phyloP scores from a whole-genome alignment of 768 basidiomycete genomes.

The Xerocomus spinulosus region DNA sequence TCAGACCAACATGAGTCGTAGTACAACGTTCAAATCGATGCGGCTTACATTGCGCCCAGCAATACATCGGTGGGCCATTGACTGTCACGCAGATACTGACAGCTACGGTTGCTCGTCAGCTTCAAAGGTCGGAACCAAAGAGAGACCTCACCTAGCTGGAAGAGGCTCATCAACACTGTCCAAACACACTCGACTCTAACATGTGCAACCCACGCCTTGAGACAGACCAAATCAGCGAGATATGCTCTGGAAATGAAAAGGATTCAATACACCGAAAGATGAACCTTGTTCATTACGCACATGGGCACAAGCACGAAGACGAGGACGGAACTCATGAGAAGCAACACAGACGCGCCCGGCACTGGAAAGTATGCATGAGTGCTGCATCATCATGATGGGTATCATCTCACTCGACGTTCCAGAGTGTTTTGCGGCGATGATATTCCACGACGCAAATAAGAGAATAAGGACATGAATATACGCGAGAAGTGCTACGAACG shows the following conservation, averaged over 20 bases:
- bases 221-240: slow-evolving; percentile 35
- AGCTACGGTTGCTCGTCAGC: slow-evolving; percentile 30
- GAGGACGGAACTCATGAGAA: slow-evolving; percentile 44
- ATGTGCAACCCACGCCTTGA: slow-evolving; percentile 36
- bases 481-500: slow-evolving; percentile 35
- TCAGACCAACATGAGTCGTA: slow-evolving; percentile 5
- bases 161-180: slow-evolving; percentile 43
- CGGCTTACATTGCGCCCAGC: slow-evolving; percentile 33
- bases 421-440: slow-evolving; percentile 35
- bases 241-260: slow-evolving; percentile 19
- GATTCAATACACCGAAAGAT: not conserved
- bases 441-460: slow-evolving; percentile 57
- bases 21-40: not conserved
- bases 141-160: slow-evolving; percentile 47
- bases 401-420: slow-evolving; percentile 35
- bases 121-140: not conserved
- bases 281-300: slow-evolving; percentile 22
- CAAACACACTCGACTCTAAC: slow-evolving; percentile 54
- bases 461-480: slow-evolving; percentile 50
- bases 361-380: slow-evolving; percentile 27
- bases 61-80: slow-evolving; percentile 37
- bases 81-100: slow-evolving; percentile 46
- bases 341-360: slow-evolving; percentile 44
- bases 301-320: slow-evolving; percentile 27
- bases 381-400: not conserved